These are phyloP conservation scores for Ramaria sp. DNA, from an alignment of 768 basidiomycete genomes.

Conservation along the genomic window DNA sequence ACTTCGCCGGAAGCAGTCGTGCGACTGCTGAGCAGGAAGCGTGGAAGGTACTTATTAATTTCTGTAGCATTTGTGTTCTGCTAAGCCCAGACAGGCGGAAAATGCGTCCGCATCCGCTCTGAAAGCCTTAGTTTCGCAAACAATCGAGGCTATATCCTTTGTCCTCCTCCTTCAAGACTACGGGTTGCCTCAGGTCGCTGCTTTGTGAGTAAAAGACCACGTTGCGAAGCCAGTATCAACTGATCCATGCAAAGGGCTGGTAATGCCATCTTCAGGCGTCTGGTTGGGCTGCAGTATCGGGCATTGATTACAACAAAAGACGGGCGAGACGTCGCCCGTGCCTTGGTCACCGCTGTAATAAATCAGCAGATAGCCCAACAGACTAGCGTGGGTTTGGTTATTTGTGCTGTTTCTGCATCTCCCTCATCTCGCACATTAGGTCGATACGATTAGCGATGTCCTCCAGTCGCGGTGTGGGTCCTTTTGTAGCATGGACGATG, in stretches of 20 bases:
- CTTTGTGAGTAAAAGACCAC: constrained; percentile 42
- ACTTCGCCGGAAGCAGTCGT: constrained; percentile 42
- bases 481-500: constrained; percentile 97
- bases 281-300: constrained; percentile 69
- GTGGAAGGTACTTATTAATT: constrained; percentile 54
- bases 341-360: constrained; percentile 89
- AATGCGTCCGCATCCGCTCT: constrained; percentile 75
- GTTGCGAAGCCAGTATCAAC: neutral
- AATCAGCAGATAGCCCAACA: constrained; percentile 98
- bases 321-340: constrained; percentile 81
- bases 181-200: constrained; percentile 72
- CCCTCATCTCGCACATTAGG: constrained; percentile 35
- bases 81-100: constrained; percentile 45
- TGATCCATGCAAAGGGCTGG: constrained; percentile 47
- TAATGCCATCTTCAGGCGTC: constrained; percentile 53
- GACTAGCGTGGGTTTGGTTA: constrained; percentile 57
- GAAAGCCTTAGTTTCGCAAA: constrained; percentile 62
- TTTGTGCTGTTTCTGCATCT: neutral
- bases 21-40: constrained; percentile 61
- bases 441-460: constrained; percentile 93
- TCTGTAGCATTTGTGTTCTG: neutral
- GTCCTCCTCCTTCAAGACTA: constrained; percentile 88
- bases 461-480: constrained; percentile 92
- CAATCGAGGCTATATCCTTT: constrained; percentile 92
- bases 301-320: constrained; percentile 76